Evolutionary conservation across 495 filamentous ascomycete genomes (phyloP).

Genomic region (Amniculicola lignicola): DNA sequence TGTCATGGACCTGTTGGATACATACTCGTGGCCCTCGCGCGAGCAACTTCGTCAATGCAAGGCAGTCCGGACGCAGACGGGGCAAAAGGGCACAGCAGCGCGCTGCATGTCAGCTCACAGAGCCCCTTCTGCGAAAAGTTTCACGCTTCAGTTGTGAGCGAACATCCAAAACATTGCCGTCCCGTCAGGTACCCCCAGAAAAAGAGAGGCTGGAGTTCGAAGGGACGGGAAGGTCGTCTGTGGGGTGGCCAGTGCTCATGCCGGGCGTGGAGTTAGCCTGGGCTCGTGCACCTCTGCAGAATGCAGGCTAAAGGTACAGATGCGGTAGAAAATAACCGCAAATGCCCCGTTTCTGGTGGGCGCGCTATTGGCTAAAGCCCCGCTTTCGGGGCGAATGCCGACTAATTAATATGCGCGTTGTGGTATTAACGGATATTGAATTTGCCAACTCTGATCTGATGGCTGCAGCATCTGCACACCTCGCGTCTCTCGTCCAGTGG

Average conservation of each 20-base stretch:
- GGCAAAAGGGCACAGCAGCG: too few species aligned
- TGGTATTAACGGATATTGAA: conserved; percentile 8
- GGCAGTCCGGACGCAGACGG: too few species aligned
- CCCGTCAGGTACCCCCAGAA: conserved; percentile 5
- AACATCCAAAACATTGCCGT: conserved; percentile 16
- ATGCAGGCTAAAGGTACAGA: conserved; percentile 13
- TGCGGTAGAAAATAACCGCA: conserved; percentile 4
- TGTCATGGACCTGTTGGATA: too few species aligned
- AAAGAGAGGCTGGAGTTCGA: conserved; percentile 1
- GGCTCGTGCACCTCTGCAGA: background rate
- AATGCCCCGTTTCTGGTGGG: conserved; percentile 4
- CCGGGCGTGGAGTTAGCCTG: conserved; percentile 12
- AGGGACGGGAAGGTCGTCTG: conserved; percentile 7
- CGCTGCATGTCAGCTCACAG: too few species aligned
- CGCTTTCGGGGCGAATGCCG: conserved; percentile 11
- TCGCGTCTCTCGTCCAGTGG: conserved; percentile 16
- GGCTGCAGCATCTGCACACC: background rate
- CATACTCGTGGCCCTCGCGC: too few species aligned
- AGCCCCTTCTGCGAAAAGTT: too few species aligned
- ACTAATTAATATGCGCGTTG: conserved; percentile 20
- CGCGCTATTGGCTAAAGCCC: conserved; percentile 14
- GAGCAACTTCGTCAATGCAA: too few species aligned
- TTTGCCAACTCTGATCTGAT: background rate
- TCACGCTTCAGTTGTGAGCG: conserved; percentile 18
- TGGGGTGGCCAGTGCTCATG: conserved; percentile 1